Evolutionary conservation across 805 yeast genomes (phyloP), one percentile per base, ranked within the genome.

Genomic region (Ogataea methylovora): DNA sequence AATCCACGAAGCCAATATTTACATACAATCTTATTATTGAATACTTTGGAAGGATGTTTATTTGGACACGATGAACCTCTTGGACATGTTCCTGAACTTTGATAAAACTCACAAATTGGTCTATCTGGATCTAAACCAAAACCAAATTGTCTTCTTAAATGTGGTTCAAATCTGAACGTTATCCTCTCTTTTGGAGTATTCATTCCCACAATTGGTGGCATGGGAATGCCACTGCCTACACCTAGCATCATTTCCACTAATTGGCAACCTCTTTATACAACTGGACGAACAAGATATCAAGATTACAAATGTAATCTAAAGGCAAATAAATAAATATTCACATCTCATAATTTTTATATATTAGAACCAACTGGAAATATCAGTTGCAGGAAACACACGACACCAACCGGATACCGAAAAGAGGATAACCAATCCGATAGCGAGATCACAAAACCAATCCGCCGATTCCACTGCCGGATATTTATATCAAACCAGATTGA

Each of bases 1-100:
- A 92, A 71, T 0, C 99, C 99, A 44, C 97, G 73, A 24, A 92
- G 73, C 99, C 98, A 92, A 65, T 92, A 97, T 67, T 92, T 90
- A 57, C 98, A 92, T 4, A 92, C 98, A 35, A 92, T 85, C 55
- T 82, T 80, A 55, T 80, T 80, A 34, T 71, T 66, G 50, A 74
- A 76, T 30, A 55, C 51, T 70, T 71, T 34, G 73, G 77, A 33
- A 76, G 72, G 23, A 60, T 90, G 97, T 51, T 87, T 84, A 60
- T 84, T 79, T 15, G 88, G 88, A 54, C 97, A 90, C 32, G 69
- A 69, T n/a, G 70, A 65, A 7, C 97, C 96, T 39, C 79, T 67
- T 3, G 97, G 96, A 58, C 97, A 90, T 3, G 40, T 43, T 5
- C 56, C 52, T 26, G 83, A 75, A 32, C 76, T 79, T 42, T 67